Conservation (phyloP, 192 early-diverging fungal species). For the Bifiguratus adelaidae region DNA sequence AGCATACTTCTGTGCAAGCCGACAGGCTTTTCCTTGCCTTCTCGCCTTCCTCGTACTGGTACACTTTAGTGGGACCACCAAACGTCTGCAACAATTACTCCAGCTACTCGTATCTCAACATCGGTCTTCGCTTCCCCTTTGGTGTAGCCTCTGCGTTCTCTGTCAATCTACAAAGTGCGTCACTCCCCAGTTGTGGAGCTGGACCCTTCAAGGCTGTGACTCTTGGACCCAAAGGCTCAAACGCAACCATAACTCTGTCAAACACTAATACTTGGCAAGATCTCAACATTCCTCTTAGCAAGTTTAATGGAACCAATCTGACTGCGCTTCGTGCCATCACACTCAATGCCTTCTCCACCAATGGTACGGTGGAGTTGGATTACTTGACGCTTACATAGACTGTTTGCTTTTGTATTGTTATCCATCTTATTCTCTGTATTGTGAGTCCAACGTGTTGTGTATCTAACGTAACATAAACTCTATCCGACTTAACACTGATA, state of each 20-base stretch:
- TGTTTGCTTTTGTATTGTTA: not conserved
- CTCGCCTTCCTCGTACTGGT: constrained; percentile 4
- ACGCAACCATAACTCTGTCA: not conserved
- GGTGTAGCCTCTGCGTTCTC: not conserved
- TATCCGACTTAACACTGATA: not conserved
- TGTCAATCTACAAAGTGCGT: not conserved
- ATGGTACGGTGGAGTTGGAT: not conserved
- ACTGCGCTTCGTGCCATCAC: not conserved
- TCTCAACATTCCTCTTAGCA: not conserved
- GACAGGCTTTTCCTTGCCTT: constrained; percentile 7
- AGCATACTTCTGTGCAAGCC: constrained; percentile 1
- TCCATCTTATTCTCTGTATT: not conserved
- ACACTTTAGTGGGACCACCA: not conserved
- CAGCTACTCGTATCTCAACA: constrained; percentile 2
- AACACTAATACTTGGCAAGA: not conserved
- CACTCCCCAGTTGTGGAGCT: not conserved
- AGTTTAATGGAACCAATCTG: constrained; percentile 1
- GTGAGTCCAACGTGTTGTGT: not conserved
- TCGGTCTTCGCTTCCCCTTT: constrained; percentile 8
- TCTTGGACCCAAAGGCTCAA: not conserved
- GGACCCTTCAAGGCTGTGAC: not conserved
- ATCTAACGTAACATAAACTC: not conserved
- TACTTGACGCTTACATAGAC: not conserved
- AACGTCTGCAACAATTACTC: constrained; percentile 10
- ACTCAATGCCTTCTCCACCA: not conserved